Conservation (phyloP, 139 green algal genomes). For the Pseudopediastrum boryanum region DNA sequence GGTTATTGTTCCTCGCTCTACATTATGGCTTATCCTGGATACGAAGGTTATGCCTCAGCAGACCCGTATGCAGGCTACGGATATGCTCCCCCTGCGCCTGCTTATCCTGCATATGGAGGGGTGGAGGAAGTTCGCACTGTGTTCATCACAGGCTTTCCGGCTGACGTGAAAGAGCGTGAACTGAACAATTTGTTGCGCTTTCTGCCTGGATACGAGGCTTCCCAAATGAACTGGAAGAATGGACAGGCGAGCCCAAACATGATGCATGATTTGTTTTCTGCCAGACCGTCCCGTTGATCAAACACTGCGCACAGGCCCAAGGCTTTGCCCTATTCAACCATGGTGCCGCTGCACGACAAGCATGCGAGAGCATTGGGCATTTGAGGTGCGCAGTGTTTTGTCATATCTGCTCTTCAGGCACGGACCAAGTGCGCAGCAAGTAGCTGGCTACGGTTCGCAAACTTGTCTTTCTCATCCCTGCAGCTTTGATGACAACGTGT, state of each 20-base stretch:
- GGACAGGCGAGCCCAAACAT: slow-evolving; percentile 31
- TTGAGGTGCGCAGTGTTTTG: too few species aligned
- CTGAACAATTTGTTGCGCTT: slow-evolving; percentile 95
- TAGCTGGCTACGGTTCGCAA: too few species aligned
- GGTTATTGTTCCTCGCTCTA: too few species aligned
- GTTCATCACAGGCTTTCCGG: slow-evolving; percentile 90
- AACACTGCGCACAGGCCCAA: slow-evolving; percentile 54
- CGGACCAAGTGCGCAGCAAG: too few species aligned
- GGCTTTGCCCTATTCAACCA: slow-evolving; percentile 86
- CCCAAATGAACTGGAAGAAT: slow-evolving; percentile 82
- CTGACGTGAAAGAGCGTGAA: slow-evolving; percentile 90
- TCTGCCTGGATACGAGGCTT: slow-evolving; percentile 88
- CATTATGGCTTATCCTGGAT: slow-evolving; percentile 25
- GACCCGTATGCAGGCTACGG: background rate
- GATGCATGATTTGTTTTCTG: background rate
- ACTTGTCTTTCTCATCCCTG: too few species aligned
- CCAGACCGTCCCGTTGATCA: background rate
- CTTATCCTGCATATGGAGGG: background rate
- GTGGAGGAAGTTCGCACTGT: slow-evolving; percentile 84
- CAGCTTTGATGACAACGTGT: slow-evolving; percentile 75
- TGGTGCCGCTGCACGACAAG: slow-evolving; percentile 53
- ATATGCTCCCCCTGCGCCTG: background rate
- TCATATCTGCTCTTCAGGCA: too few species aligned
- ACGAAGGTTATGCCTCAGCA: slow-evolving; percentile 15
- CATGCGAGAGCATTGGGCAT: too few species aligned